phyloP scores from a whole-genome alignment of 2,329 filamentous ascomycete genomes.

The Trichoderma sp. region DNA sequence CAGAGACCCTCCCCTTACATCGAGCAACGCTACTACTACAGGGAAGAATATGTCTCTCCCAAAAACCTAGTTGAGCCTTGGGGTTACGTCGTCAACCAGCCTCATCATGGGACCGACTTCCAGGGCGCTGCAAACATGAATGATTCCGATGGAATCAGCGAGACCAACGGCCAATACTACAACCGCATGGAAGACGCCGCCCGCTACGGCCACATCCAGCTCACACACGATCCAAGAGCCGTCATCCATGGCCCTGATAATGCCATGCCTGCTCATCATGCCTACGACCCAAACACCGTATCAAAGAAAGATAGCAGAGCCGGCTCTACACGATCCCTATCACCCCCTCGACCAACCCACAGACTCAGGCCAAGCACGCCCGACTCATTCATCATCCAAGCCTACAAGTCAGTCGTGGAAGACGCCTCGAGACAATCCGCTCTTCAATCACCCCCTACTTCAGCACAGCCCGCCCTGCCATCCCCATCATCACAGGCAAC shows the following conservation, averaged over 20 bases:
- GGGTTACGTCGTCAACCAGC: slow-evolving; percentile 30
- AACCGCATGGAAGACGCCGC: slow-evolving; percentile 36
- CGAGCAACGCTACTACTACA: slow-evolving; percentile 20
- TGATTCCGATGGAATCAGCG: slow-evolving; percentile 27
- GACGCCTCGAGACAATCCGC: slow-evolving; percentile 24
- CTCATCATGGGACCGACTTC: slow-evolving; percentile 19
- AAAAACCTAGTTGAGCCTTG: slow-evolving; percentile 25
- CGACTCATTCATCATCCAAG: slow-evolving; percentile 37
- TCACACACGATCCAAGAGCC: slow-evolving; percentile 32
- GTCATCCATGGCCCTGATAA: slow-evolving; percentile 26
- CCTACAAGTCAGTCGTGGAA: slow-evolving; percentile 37
- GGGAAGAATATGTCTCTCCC: slow-evolving; percentile 23
- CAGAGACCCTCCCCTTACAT: slow-evolving; percentile 36
- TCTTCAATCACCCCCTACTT: slow-evolving; percentile 6
- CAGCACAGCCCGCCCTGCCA: not conserved
- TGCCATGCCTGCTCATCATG: slow-evolving; percentile 47
- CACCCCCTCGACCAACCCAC: slow-evolving; percentile 15
- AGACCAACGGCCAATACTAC: slow-evolving; percentile 42
- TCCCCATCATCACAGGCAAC: slow-evolving; percentile 1
- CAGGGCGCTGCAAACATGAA: not conserved
- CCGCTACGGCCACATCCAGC: slow-evolving; percentile 24
- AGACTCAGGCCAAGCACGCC: slow-evolving; percentile 26
- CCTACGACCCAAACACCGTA: slow-evolving; percentile 36
- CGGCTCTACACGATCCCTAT: slow-evolving; percentile 1
- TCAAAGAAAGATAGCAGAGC: not conserved